Percentiles rank a stretch among this genome's conserved stretches.
Conservation (phyloP, 140 eudicot genomes). For the Anethum foeniculum region DNA sequence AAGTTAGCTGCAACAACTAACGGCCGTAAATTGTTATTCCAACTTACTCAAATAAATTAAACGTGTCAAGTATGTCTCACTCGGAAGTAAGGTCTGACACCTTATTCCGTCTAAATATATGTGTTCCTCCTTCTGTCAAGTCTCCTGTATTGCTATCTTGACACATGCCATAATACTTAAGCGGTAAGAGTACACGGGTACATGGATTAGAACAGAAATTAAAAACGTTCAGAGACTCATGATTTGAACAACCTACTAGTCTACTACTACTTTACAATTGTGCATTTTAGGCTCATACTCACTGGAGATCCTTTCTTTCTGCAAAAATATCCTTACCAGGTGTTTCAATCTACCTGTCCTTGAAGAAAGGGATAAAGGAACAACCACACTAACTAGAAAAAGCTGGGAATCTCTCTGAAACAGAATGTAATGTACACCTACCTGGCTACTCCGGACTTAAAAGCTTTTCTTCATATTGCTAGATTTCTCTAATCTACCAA, state of each 20-base stretch:
- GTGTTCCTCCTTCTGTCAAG: not conserved
- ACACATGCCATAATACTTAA: not conserved
- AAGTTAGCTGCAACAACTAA: not conserved
- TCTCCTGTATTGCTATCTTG: not conserved
- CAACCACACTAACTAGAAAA: not conserved
- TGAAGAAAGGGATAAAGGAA: not conserved
- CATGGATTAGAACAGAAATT: not conserved
- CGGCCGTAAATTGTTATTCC: not conserved
- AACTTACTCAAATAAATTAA: not conserved
- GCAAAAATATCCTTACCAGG: not conserved
- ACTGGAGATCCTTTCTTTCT: not conserved
- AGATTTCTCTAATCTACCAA: not conserved
- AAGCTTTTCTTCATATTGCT: not conserved
- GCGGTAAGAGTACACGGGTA: not conserved
- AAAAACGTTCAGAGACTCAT: not conserved
- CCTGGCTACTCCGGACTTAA: not conserved
- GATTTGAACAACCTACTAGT: not conserved
- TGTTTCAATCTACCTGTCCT: not conserved
- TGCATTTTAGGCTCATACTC: not conserved
- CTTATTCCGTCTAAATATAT: not conserved
- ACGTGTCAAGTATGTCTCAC: not conserved
- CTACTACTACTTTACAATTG: not conserved
- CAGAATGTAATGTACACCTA: not conserved
- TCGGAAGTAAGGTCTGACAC: not conserved
- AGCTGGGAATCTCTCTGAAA: constrained; percentile 4